Base-by-base conservation (phyloP, 2,329 filamentous ascomycete species). In the Xylariaceae sp. region DNA sequence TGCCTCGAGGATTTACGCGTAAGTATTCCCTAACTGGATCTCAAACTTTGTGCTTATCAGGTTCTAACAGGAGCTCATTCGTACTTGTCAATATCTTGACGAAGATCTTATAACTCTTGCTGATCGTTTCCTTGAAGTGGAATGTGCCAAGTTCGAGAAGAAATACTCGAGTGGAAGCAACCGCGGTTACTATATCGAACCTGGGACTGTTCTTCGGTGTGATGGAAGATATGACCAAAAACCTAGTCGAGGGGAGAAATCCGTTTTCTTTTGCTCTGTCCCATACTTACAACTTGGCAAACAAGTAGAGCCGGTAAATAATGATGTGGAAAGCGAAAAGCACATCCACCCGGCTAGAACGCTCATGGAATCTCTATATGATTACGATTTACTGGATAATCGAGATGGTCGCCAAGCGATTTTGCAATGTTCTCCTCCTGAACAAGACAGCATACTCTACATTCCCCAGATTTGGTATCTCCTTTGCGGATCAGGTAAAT, bases 351-450 rank as follows among this genome's bases (percentile, higher is more conserved):
- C 41, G 8, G 34, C 48, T 6, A 29, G 54, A 37, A 57, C 48
- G 9, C 54, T 57, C 23, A 37, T 57, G 29, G 54, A 57, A 53
- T 57, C 54, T 7, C 43, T 57, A 21, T 57, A 57, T 31, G 54
- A 57, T 28, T 53, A 48, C 21, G 54, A 53, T 31, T 36, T 52
- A 31, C 28, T 51, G 28, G 34, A 59, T 23, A 12, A 50, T n/a
- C 29, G 45, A 23, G 50, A 54, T 41, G 31, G 23, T 17, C 41
- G 36, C 6, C 50, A 58, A 41, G 40, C 43, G 8, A 33, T 50
- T 24, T 24, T 36, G 8, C 37, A 36, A 28, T 31, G 26, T 29
- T 24, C 17, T 8, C 12, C 31, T 16, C 17, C 28, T 6, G 33
- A 31, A 14, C 6, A 46, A 17, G 17, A 54, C 31, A 33, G 14